Base-by-base conservation (phyloP, 306 rosid species). In the Mimosa bimucronata region DNA sequence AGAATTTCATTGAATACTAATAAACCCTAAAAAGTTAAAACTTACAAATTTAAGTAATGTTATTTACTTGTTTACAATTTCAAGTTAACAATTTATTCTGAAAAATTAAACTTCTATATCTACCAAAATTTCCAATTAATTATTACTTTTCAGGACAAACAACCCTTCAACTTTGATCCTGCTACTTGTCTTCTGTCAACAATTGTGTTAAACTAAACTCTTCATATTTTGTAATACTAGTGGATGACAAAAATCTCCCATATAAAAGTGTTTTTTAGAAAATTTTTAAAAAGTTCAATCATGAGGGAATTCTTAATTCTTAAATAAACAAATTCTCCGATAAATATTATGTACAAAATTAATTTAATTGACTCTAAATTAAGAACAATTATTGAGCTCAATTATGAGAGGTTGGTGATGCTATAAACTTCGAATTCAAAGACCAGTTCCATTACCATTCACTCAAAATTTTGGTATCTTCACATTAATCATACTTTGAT, bases 401-500 rank as follows among this genome's bases (percentile, higher is more conserved):
- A 16, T 48, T 48, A 48, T 48, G 3, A 16, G 21, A 48, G 58
- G 25, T 52, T n/a, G 38, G 10, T 52, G 58, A 57, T 2, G 5
- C 64, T 9, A 3, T 21, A 57, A 3, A 23, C 13, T 57, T 57
- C n/a, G 30, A 57, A 57, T 23, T 25, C 18, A 58, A 58, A 58
- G 5, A 57, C 23, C 25, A 50, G 23, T 50, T 18, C 64, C 3
- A 57, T 57, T 25, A 57, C 15, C 64, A 23, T 57, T 23, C 2
- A 3, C 66, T 25, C 7, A 58, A 30, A 11, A 23, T 23, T 57
- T 9, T 23, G 30, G 18, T 23, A 15, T 57, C 79, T 42, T 68
- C 67, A 25, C 28, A 31, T 21, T 69, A 78, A 62, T 73, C 76
- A 78, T 70, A 55, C 12, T 14, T 44, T 28, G 62, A 77, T 26